These are phyloP conservation scores for Trichoderma cornu-damae DNA, from an alignment of 2,329 filamentous ascomycete genomes.

Conservation along the genomic window DNA sequence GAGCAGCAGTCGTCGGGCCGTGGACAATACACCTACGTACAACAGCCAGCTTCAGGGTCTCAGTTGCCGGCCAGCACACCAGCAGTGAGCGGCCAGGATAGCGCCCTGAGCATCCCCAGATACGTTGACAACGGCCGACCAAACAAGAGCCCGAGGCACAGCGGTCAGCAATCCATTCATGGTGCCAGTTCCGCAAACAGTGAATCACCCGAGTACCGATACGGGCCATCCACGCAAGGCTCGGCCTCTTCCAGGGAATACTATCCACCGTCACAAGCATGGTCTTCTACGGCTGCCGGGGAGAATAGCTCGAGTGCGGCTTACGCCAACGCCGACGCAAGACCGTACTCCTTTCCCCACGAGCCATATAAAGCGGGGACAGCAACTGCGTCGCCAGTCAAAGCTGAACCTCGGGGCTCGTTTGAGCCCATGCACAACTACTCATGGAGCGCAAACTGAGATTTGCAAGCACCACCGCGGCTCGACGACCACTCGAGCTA, in stretches of 20 bases:
- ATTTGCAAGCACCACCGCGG: background rate
- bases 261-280: conserved; percentile 47
- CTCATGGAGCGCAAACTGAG: conserved; percentile 50
- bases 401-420: conserved; percentile 39
- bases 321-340: conserved; percentile 43
- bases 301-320: conserved; percentile 42
- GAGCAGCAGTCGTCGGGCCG: conserved; percentile 45
- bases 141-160: conserved; percentile 52
- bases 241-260: conserved; percentile 43
- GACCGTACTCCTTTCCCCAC: conserved; percentile 45
- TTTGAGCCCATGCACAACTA: conserved; percentile 51
- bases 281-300: conserved; percentile 48
- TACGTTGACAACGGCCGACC: conserved; percentile 55
- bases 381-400: conserved; percentile 27
- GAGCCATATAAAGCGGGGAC: conserved; percentile 43
- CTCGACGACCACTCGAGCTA: background rate
- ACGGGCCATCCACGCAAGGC: conserved; percentile 39
- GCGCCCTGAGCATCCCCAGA: conserved; percentile 49
- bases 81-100: conserved; percentile 37
- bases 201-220: conserved; percentile 53
- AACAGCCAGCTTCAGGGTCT: conserved; percentile 46
- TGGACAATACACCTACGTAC: conserved; percentile 52
- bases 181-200: conserved; percentile 45
- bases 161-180: conserved; percentile 50
- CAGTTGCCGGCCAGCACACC: conserved; percentile 43